These are phyloP conservation scores for Phaseolus lunatus DNA, from an alignment of 306 rosid species.

Conservation along the genomic window DNA sequence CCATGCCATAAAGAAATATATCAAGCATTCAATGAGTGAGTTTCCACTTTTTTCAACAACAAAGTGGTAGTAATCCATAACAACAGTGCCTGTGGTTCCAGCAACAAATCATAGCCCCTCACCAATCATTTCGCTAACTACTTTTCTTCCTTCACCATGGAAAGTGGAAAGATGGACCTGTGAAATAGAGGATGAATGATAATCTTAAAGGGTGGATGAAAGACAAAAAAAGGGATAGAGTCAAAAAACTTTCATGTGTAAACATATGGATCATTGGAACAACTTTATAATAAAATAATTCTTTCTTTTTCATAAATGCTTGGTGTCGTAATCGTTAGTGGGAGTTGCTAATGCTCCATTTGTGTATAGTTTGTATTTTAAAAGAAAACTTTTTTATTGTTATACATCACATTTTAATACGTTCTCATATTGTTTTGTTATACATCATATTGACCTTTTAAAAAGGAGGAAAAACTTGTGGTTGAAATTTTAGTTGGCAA, in stretches of 20 bases:
- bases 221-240: too few relatives aligned
- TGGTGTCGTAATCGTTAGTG: constrained; percentile 13
- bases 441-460: too few relatives aligned
- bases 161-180: too few relatives aligned
- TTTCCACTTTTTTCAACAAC: neutral
- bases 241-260: neutral
- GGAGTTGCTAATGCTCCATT: constrained; percentile 9
- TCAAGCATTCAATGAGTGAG: too few relatives aligned
- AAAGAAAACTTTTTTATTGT: neutral
- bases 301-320: neutral
- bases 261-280: neutral
- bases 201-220: too few relatives aligned
- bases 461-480: too few relatives aligned
- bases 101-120: neutral
- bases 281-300: neutral
- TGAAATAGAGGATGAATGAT: too few relatives aligned
- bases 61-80: neutral
- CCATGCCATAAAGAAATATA: neutral
- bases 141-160: too few relatives aligned
- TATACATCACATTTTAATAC: too few relatives aligned
- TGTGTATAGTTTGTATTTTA: neutral
- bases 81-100: neutral
- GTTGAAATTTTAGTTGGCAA: too few relatives aligned
- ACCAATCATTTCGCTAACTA: neutral
- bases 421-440: too few relatives aligned